Evolutionary conservation across 129 eudicot species (phyloP), one percentile per base, ranked within the genome.

Genomic region (Kitagawia praeruptora): DNA sequence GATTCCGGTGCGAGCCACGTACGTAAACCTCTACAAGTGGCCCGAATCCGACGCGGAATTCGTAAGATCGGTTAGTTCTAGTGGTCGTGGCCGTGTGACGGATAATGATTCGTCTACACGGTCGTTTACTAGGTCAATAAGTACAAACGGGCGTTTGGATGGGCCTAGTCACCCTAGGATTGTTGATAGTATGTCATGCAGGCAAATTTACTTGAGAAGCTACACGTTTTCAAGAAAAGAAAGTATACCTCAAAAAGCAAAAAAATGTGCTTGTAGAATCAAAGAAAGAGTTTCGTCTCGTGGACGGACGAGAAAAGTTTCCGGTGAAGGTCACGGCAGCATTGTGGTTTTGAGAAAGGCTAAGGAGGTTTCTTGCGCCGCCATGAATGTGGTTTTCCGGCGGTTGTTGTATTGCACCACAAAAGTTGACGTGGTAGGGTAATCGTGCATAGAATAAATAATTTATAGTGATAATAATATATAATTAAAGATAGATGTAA

Each of bases 1-100:
- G 0, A 83, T 82, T 21, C 97, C 97, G 8, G 92, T 89, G 8
- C 78, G 98, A 18, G 96, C 93, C 53, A 93, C 96, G 28, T 93
- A 93, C 44, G 85, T 87, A 0, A 93, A 91, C 87, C 92, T 93
- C 44, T 87, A 91, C 92, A 93, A 90, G 80, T 91, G 98, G 96
- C 97, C 98, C 3, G 98, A 93, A 77, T 91, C 98, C 2, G 98
- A 93, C 75, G 92, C 87, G 6, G 92, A 86, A 74, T 93, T 93
- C 67, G 89, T 93, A 21, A 80, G 96, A 34, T 93, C 98, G 0
- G 85, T 89, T 14, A 91, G 97, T 79, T 77, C 70, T n/a, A 81
- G 72, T 76, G 82, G 90, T 48, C 81, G 77, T 31, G 82, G 90
- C 56, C 81, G 77, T 31, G 9, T 8, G 4, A 21, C 5, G 21